These are phyloP conservation scores for Pyrus bretschneideri DNA, from an alignment of 306 rosid genomes.

Conservation along the genomic window DNA sequence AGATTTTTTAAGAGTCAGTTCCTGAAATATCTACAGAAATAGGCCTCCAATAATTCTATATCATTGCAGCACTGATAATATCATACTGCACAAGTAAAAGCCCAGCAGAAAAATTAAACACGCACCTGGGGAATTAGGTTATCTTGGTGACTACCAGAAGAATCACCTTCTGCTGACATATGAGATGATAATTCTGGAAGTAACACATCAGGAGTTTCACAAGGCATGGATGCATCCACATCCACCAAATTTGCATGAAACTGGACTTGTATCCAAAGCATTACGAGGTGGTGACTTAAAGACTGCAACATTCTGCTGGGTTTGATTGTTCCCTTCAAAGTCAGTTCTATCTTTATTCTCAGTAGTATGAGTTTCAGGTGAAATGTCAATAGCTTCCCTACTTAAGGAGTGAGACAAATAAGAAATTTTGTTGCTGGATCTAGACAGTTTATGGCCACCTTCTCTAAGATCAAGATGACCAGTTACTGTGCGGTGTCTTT, in stretches of 20 bases:
- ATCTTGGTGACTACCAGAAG: conserved; percentile 26
- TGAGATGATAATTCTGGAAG: conserved; percentile 34
- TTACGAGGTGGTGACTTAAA: conserved; percentile 21
- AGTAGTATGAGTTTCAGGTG: conserved; percentile 29
- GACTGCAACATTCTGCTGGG: conserved; percentile 28
- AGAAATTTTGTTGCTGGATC: conserved; percentile 47
- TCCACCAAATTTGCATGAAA: conserved; percentile 23
- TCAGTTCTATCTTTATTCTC: conserved; percentile 30
- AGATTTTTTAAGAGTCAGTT: neutral
- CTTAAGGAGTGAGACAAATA: conserved; percentile 37
- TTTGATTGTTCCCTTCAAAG: conserved; percentile 22
- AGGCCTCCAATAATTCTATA: neutral
- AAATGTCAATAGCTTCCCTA: conserved; percentile 35
- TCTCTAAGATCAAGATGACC: conserved; percentile 34
- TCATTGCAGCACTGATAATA: neutral
- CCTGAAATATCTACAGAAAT: neutral
- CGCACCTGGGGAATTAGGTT: conserved; percentile 45
- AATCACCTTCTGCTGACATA: conserved; percentile 14
- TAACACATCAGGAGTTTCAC: conserved; percentile 29
- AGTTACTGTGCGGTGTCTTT: conserved; percentile 37
- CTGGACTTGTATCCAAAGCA: conserved; percentile 23
- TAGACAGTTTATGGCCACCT: conserved; percentile 34
- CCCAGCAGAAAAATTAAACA: conserved; percentile 15
- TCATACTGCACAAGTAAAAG: neutral
- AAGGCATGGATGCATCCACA: conserved; percentile 16